Evolutionary conservation across 306 rosid species (phyloP).

Genomic region (Phaseolus lunatus): DNA sequence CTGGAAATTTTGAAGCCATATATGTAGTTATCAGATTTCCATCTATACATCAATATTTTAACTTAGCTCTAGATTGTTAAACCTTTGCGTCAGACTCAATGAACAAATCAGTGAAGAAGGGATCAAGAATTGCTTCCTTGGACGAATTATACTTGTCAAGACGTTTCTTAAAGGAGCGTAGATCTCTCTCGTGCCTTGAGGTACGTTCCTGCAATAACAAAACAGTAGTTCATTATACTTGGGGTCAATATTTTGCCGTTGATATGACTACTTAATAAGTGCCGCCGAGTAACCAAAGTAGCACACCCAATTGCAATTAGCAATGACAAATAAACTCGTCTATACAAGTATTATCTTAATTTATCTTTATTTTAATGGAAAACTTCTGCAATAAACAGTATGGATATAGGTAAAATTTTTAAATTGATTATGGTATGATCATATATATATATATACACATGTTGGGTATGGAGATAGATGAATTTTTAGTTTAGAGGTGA

Average conservation of each 20-base stretch:
- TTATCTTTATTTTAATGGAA: no score
- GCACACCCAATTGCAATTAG: conserved; percentile 12
- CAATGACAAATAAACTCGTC: no score
- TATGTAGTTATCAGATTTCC: neutral
- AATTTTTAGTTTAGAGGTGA: no score
- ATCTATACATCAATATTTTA: conserved; percentile 28
- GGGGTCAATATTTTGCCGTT: neutral
- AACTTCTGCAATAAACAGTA: no score
- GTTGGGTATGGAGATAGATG: no score
- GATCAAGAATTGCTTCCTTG: conserved; percentile 82
- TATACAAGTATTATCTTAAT: no score
- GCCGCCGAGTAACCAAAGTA: neutral
- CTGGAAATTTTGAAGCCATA: neutral
- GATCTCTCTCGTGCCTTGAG: conserved; percentile 80
- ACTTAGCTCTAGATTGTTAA: conserved; percentile 19
- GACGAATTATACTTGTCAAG: conserved; percentile 74
- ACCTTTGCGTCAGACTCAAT: conserved; percentile 40
- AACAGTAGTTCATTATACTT: conserved; percentile 30
- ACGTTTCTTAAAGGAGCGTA: conserved; percentile 92
- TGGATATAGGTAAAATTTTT: no score
- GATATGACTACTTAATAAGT: neutral
- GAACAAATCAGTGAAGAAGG: conserved; percentile 71
- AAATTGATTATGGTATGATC: no score
- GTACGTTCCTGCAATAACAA: conserved; percentile 69
- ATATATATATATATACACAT: no score